These are phyloP conservation scores for Powellomyces hirtus DNA, from an alignment of 192 early-diverging fungal genomes.

Conservation along the genomic window DNA sequence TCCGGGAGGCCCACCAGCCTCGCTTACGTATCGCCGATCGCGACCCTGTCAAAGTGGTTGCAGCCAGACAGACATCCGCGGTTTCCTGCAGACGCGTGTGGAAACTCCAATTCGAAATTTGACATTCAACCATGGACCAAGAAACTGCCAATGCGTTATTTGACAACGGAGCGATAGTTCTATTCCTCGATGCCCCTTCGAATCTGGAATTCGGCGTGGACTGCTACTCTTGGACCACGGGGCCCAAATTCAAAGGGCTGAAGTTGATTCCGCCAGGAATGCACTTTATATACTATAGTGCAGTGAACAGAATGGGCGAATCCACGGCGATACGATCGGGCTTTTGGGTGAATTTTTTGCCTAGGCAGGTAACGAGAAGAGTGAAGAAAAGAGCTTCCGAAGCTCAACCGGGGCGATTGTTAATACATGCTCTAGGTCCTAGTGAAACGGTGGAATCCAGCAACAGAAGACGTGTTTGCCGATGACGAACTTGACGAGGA, in stretches of 20 bases:
- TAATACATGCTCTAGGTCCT: constrained; percentile 55
- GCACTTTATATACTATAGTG: constrained; percentile 88
- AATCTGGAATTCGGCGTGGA: constrained; percentile 90
- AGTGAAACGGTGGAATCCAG: constrained; percentile 76
- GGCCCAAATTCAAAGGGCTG: constrained; percentile 86
- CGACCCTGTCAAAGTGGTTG: too few species aligned
- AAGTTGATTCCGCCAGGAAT: constrained; percentile 92
- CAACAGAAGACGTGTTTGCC: constrained; percentile 66
- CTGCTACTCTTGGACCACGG: constrained; percentile 83
- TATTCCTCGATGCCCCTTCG: constrained; percentile 77
- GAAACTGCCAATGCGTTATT: constrained; percentile 75
- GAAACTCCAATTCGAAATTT: too few species aligned
- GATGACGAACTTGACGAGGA: constrained; percentile 57
- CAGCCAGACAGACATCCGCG: too few species aligned
- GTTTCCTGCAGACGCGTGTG: too few species aligned
- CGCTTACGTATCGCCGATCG: too few species aligned
- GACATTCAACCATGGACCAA: constrained; percentile 70
- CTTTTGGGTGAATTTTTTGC: constrained; percentile 71
- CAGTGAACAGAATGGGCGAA: constrained; percentile 34
- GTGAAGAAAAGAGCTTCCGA: too few species aligned
- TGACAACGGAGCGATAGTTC: constrained; percentile 71
- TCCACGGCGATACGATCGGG: constrained; percentile 62
- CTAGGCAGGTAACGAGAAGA: constrained; percentile 51
- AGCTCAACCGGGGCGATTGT: neutral
- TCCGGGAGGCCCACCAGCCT: too few species aligned